A percentile compares a stretch with the other conserved stretches of the same genome.
phyloP scores from a whole-genome alignment of 768 basidiomycete species.

The Auriscalpium orientale region DNA sequence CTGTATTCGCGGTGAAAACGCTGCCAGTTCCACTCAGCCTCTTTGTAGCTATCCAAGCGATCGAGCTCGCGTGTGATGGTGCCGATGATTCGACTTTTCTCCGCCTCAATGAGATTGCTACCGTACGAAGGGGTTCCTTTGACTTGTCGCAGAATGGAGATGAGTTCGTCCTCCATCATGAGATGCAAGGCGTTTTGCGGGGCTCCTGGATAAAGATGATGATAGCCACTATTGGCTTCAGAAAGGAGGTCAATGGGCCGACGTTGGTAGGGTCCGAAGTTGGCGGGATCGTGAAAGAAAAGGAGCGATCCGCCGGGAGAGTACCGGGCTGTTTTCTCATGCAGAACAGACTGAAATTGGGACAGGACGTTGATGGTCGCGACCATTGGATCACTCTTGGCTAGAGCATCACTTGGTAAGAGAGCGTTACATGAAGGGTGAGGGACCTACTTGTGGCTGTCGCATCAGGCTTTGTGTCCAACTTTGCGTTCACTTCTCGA shows the following conservation, averaged over 20 bases:
- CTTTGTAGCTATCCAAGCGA: neutral
- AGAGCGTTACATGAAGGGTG: no score
- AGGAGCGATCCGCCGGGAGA: no score
- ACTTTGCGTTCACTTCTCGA: no score
- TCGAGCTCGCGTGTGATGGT: neutral
- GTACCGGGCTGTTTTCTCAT: no score
- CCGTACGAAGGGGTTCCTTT: neutral
- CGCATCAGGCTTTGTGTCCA: no score
- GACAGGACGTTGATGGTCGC: no score
- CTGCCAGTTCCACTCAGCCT: neutral
- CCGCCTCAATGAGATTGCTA: neutral
- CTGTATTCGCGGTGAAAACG: neutral
- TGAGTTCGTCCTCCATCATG: neutral
- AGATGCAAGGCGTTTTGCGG: neutral
- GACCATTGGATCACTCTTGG: no score
- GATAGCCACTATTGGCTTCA: neutral
- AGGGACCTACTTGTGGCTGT: no score
- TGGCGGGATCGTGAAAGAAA: neutral
- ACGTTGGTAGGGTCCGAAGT: neutral
- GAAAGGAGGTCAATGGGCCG: neutral
- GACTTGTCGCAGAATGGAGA: neutral
- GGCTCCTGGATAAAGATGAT: neutral
- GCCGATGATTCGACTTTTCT: neutral
- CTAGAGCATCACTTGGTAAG: no score
- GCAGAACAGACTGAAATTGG: no score